phyloP scores from a whole-genome alignment of 2,329 filamentous ascomycete genomes.

The Huntiella decipiens region DNA sequence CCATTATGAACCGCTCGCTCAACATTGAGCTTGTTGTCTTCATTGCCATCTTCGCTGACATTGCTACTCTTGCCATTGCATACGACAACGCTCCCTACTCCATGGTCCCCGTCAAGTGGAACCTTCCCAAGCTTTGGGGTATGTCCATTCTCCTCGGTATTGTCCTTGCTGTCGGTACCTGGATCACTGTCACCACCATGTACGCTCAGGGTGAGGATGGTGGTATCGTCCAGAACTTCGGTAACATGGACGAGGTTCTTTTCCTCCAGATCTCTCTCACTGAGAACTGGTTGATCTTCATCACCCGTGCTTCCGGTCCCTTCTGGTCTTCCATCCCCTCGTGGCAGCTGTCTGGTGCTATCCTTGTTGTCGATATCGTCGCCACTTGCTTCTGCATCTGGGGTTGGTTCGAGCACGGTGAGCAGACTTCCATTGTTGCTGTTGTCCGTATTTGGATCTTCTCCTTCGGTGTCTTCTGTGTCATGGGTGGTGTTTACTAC shows the following conservation, averaged over 20 bases:
- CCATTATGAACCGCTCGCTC: constrained; percentile 64
- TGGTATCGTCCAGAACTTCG: constrained; percentile 80
- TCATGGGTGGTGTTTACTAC: constrained; percentile 57
- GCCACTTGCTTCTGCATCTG: constrained; percentile 75
- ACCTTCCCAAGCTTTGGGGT: constrained; percentile 76
- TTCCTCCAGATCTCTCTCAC: constrained; percentile 83
- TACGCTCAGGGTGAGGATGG: constrained; percentile 43
- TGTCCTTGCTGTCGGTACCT: constrained; percentile 65
- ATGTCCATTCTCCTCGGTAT: constrained; percentile 73
- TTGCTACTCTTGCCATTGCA: constrained; percentile 77
- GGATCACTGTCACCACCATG: constrained; percentile 81
- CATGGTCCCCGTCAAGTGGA: constrained; percentile 81
- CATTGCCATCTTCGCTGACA: constrained; percentile 87
- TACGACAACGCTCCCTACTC: constrained; percentile 87
- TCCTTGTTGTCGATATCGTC: constrained; percentile 63
- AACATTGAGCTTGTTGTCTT: constrained; percentile 82
- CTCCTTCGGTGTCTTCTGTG: constrained; percentile 74
- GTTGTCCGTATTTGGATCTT: constrained; percentile 83
- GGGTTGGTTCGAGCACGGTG: constrained; percentile 52
- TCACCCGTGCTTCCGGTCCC: constrained; percentile 79
- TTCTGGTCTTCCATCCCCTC: constrained; percentile 84
- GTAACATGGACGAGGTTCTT: constrained; percentile 61
- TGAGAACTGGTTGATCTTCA: constrained; percentile 94
- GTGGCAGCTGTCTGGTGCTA: constrained; percentile 64
- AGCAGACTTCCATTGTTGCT: constrained; percentile 57